phyloP scores from a whole-genome alignment of 495 filamentous ascomycete species.

The Cetradonia linearis region DNA sequence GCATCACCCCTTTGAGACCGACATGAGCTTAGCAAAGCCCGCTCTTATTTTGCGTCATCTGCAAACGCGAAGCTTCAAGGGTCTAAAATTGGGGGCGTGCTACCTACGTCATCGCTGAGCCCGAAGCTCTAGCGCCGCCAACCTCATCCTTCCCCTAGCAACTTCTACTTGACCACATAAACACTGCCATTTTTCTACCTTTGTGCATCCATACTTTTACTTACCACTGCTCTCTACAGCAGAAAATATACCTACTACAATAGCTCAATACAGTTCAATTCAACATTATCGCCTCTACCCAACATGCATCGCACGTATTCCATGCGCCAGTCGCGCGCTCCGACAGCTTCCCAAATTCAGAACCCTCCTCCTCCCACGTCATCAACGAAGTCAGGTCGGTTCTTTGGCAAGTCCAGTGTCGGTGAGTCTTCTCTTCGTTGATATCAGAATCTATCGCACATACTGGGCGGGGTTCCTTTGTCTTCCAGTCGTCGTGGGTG shows the following conservation, averaged over 20 bases:
- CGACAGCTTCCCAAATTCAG: conserved; percentile 80
- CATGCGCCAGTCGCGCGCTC: conserved; percentile 91
- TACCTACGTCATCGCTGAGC: conserved; percentile 10
- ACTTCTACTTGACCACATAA: conserved; percentile 11
- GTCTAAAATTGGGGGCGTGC: conserved; percentile 3
- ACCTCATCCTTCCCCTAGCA: neutral
- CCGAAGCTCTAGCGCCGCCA: neutral
- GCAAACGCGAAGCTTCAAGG: neutral
- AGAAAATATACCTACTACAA: neutral
- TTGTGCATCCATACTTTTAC: neutral
- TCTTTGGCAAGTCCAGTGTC: conserved; percentile 77
- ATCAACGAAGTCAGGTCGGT: conserved; percentile 74
- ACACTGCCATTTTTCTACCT: neutral
- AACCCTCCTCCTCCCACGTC: conserved; percentile 89
- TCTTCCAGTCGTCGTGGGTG: neutral
- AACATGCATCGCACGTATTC: conserved; percentile 97
- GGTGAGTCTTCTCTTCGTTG: conserved; percentile 46
- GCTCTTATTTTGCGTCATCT: neutral
- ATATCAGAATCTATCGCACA: neutral
- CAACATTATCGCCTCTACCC: conserved; percentile 12
- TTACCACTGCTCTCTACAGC: conserved; percentile 1
- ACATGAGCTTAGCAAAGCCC: neutral
- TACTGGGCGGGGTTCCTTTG: neutral
- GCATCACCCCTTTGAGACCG: neutral
- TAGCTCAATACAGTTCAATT: neutral